Evolutionary conservation across 2,329 filamentous ascomycete genomes (phyloP).

Genomic region (Diplodia corticola): DNA sequence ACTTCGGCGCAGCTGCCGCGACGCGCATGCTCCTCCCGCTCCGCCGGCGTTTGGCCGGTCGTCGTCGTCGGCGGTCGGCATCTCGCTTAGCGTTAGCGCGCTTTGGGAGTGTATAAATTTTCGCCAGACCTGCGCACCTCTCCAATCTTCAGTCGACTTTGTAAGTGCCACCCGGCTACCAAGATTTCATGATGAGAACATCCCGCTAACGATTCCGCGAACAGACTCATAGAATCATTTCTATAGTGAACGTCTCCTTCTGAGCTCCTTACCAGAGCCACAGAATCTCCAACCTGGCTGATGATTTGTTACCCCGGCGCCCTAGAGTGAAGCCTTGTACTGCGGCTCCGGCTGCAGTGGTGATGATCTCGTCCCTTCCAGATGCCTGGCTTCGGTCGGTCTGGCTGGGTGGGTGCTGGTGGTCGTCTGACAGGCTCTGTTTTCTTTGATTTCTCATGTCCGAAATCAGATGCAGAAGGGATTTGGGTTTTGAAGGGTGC

Average conservation of each 20-base stretch:
- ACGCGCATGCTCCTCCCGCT: background rate
- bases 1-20: background rate
- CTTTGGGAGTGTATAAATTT: background rate
- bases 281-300: conserved; percentile 88
- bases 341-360: conserved; percentile 77
- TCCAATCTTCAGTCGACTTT: conserved; percentile 19
- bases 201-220: background rate
- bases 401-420: conserved; percentile 73
- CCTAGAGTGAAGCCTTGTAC: conserved; percentile 77
- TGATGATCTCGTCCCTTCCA: conserved; percentile 89
- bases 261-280: conserved; percentile 91
- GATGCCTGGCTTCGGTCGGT: conserved; percentile 73
- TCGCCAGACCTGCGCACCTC: background rate
- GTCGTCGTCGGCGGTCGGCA: background rate
- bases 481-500: background rate
- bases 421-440: conserved; percentile 77
- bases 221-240: conserved; percentile 74
- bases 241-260: conserved; percentile 94
- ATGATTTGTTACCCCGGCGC: conserved; percentile 79
- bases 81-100: background rate
- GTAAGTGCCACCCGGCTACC: background rate
- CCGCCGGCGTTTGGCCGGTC: background rate
- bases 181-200: background rate
- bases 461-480: background rate
- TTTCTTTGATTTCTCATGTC: conserved; percentile 27